A percentile compares a stretch with the other conserved stretches of the same genome.
Conservation (phyloP, 1,284 basidiomycete genomes). For the Inonotus hispidus region DNA sequence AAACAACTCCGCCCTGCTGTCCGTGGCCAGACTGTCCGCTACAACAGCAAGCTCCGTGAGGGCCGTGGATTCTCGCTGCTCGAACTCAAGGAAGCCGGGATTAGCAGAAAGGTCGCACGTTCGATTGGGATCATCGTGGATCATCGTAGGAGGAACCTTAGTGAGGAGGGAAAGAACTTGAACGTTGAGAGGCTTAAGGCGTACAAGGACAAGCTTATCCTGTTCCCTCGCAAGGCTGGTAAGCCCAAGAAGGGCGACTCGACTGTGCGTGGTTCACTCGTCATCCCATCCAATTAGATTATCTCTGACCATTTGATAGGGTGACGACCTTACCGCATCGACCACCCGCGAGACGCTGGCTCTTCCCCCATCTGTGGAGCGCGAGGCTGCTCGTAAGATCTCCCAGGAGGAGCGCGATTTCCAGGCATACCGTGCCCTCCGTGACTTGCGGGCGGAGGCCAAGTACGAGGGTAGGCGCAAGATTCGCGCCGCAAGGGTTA, state of each 20-base stretch:
- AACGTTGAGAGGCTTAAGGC: conserved; percentile 95
- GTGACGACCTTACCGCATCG: conserved; percentile 78
- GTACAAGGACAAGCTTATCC: conserved; percentile 83
- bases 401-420: conserved; percentile 88
- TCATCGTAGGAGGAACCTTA: conserved; percentile 95
- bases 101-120: conserved; percentile 91
- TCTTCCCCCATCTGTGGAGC: conserved; percentile 61
- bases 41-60: conserved; percentile 98
- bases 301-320: conserved; percentile 37
- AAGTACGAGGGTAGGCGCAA: conserved; percentile 89
- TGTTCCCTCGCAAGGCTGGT: conserved; percentile 95
- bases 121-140: conserved; percentile 95
- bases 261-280: conserved; percentile 49
- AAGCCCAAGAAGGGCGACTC: conserved; percentile 97
- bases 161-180: conserved; percentile 94
- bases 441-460: conserved; percentile 78
- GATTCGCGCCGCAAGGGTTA: conserved; percentile 71
- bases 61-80: conserved; percentile 95
- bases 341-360: conserved; percentile 73
- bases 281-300: background rate
- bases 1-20: conserved; percentile 95
- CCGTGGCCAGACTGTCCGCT: conserved; percentile 93
- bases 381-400: conserved; percentile 91
- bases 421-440: conserved; percentile 87
- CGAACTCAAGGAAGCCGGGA: conserved; percentile 96